Evolutionary conservation across 768 basidiomycete genomes (phyloP).

Genomic region (Boletus coccyginus): DNA sequence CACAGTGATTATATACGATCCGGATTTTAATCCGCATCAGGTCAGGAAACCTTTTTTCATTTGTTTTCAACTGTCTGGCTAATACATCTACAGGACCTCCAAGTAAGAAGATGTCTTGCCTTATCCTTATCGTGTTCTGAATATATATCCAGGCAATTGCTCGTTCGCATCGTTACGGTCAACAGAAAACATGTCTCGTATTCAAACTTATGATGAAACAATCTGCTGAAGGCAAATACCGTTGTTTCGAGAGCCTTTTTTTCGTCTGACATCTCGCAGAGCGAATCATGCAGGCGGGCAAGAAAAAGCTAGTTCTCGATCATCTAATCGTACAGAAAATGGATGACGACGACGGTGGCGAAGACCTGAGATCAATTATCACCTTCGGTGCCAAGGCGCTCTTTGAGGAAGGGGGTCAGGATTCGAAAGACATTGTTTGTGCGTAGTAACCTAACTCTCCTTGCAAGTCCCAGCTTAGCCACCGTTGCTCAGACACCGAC

Average conservation of each 20-base stretch:
- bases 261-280: conserved; percentile 46
- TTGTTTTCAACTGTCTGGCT: conserved; percentile 7
- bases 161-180: conserved; percentile 91
- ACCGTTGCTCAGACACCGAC: conserved; percentile 56
- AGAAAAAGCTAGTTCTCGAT: conserved; percentile 92
- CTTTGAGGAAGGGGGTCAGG: conserved; percentile 62
- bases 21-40: conserved; percentile 98
- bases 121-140: conserved; percentile 5
- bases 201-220: conserved; percentile 97
- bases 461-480: not conserved
- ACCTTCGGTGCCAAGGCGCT: conserved; percentile 86
- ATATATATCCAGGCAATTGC: conserved; percentile 72
- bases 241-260: not conserved
- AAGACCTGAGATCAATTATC: conserved; percentile 86
- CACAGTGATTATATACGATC: conserved; percentile 91
- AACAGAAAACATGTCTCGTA: conserved; percentile 89
- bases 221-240: conserved; percentile 74
- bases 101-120: conserved; percentile 51
- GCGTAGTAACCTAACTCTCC: conserved; percentile 19
- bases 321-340: conserved; percentile 96
- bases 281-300: conserved; percentile 88
- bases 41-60: conserved; percentile 35
- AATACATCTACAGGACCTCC: conserved; percentile 60
- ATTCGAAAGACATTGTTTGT: conserved; percentile 70
- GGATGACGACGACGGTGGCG: conserved; percentile 74